phyloP scores from a whole-genome alignment of 1,139 yeast species.

The Saccharomyces pastorianus region DNA sequence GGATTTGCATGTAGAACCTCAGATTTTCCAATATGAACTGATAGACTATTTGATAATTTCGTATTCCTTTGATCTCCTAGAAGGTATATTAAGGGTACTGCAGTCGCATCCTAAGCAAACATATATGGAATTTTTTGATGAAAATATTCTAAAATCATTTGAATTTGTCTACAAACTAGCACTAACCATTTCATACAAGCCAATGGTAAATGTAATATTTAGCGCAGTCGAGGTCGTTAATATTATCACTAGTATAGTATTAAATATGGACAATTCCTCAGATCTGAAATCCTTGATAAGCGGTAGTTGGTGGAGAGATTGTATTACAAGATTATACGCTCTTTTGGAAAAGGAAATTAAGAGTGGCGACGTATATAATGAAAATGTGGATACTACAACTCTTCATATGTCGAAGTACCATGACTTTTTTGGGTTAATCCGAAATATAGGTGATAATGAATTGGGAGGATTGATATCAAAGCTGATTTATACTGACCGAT shows the following conservation, averaged over 20 bases:
- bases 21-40: conserved; percentile 32
- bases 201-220: conserved; percentile 23
- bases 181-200: conserved; percentile 27
- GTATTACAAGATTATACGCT: conserved; percentile 18
- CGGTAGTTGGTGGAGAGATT: conserved; percentile 26
- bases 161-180: conserved; percentile 22
- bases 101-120: conserved; percentile 14
- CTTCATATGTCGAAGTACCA: conserved; percentile 15
- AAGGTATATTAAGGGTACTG: conserved; percentile 31
- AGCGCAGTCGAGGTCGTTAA: conserved; percentile 23
- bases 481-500: conserved; percentile 16
- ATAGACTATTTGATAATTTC: conserved; percentile 44
- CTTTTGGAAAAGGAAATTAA: conserved; percentile 17
- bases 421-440: conserved; percentile 20
- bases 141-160: conserved; percentile 14
- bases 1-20: conserved; percentile 18
- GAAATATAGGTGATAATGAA: conserved; percentile 25
- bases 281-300: conserved; percentile 7
- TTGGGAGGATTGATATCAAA: conserved; percentile 18
- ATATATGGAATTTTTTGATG: conserved; percentile 18
- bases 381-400: conserved; percentile 6
- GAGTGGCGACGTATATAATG: conserved; percentile 11
- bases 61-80: conserved; percentile 50
- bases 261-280: conserved; percentile 1
- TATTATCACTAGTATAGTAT: conserved; percentile 16